These are phyloP conservation scores for Wilhelminamyces savonicus DNA, from an alignment of 805 yeast genomes.

Conservation along the genomic window DNA sequence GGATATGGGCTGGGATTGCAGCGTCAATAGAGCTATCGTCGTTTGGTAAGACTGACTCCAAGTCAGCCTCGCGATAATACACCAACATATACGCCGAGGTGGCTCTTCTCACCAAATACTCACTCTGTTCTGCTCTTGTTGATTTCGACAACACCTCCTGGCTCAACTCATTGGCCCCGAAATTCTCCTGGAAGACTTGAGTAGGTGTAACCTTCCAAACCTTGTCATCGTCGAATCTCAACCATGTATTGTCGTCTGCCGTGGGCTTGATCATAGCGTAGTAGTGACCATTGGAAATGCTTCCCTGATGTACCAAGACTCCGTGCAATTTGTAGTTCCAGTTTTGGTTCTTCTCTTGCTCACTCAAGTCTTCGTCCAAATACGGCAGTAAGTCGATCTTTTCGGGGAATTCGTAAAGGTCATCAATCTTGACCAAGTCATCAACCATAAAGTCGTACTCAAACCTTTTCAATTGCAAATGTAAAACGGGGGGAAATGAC, in stretches of 20 bases:
- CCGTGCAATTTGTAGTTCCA: slow-evolving; percentile 87
- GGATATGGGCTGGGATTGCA: slow-evolving; percentile 57
- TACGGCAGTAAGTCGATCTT: slow-evolving; percentile 75
- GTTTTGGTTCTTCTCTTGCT: slow-evolving; percentile 41
- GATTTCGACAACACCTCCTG: slow-evolving; percentile 43
- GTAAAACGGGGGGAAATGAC: slow-evolving; percentile 86
- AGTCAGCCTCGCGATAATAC: slow-evolving; percentile 63
- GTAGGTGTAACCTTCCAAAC: slow-evolving; percentile 81
- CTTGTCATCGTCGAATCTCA: slow-evolving; percentile 89
- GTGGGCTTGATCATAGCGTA: slow-evolving; percentile 89
- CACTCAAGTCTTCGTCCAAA: slow-evolving; percentile 50
- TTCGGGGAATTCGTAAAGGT: slow-evolving; percentile 84
- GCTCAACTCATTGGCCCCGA: slow-evolving; percentile 66
- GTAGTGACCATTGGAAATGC: slow-evolving; percentile 92
- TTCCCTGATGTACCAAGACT: slow-evolving; percentile 93
- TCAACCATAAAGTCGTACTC: slow-evolving; percentile 91
- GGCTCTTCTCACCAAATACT: slow-evolving; percentile 62
- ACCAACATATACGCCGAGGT: slow-evolving; percentile 98
- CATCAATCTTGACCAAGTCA: slow-evolving; percentile 84
- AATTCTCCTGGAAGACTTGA: slow-evolving; percentile 89
- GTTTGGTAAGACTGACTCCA: slow-evolving; percentile 53
- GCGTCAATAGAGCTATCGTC: slow-evolving; percentile 39
- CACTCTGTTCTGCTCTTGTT: slow-evolving; percentile 56
- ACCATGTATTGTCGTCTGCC: slow-evolving; percentile 62
- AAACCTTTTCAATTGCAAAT: slow-evolving; percentile 87